phyloP scores from a whole-genome alignment of 2,329 filamentous ascomycete genomes.

The Scortechinia acanthostroma region DNA sequence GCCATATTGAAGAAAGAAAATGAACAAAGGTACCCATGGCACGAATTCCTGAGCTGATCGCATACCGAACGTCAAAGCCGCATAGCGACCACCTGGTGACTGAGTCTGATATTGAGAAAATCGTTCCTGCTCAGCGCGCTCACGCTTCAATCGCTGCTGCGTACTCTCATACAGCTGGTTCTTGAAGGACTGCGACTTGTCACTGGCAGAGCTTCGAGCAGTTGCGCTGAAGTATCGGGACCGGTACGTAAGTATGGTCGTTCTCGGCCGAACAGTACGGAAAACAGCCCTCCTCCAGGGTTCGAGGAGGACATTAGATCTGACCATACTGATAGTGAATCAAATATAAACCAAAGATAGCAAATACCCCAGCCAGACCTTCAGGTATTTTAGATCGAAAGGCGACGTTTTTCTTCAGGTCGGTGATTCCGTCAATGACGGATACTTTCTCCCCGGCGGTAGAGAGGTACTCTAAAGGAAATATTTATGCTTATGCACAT shows the following conservation, averaged over 20 bases:
- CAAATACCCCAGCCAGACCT: too few species aligned
- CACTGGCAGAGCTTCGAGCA: slow-evolving; percentile 9
- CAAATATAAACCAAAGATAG: too few species aligned
- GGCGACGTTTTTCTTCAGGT: too few species aligned
- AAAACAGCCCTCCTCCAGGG: neutral
- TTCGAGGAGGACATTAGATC: neutral
- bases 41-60: too few species aligned
- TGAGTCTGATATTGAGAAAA: slow-evolving; percentile 33
- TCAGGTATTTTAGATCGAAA: too few species aligned
- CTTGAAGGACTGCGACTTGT: slow-evolving; percentile 39
- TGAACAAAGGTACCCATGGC: too few species aligned
- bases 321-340: too few species aligned
- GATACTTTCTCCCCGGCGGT: too few species aligned
- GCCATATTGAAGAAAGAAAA: neutral
- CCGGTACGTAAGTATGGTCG: neutral
- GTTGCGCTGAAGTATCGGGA: slow-evolving; percentile 7
- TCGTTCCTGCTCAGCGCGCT: slow-evolving; percentile 44
- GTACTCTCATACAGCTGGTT: slow-evolving; percentile 57
- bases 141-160: slow-evolving; percentile 44
- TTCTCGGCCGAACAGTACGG: neutral
- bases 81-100: slow-evolving; percentile 23
- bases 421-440: too few species aligned
- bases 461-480: too few species aligned
- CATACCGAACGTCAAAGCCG: slow-evolving; percentile 20
- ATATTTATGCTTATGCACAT: too few species aligned